These are phyloP conservation scores for Clonostachys byssicola DNA, from an alignment of 2,329 filamentous ascomycete species.

Conservation along the genomic window DNA sequence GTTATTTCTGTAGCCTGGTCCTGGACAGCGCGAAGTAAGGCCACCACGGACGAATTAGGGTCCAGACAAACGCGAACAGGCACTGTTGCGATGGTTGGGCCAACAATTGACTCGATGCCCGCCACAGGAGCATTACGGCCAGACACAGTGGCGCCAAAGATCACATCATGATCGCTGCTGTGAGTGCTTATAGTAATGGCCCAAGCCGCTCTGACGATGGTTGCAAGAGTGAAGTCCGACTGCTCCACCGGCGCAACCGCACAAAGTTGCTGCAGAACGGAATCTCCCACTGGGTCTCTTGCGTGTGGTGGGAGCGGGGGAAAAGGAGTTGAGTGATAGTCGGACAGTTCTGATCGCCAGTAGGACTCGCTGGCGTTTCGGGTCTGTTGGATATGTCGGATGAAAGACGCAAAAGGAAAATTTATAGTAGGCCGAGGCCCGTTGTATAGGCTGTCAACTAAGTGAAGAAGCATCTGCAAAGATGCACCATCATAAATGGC, in stretches of 20 bases:
- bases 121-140: slow-evolving; percentile 14
- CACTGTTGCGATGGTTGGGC: slow-evolving; percentile 18
- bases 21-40: slow-evolving; percentile 32
- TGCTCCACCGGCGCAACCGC: too few species aligned
- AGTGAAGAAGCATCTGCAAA: slow-evolving; percentile 2
- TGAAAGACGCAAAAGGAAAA: too few species aligned
- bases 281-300: too few species aligned
- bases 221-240: slow-evolving; percentile 7
- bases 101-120: slow-evolving; percentile 14
- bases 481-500: slow-evolving; percentile 14
- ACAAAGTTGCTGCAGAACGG: too few species aligned
- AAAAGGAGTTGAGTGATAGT: neutral
- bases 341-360: neutral
- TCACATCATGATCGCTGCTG: slow-evolving; percentile 20
- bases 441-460: too few species aligned
- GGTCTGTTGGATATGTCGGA: too few species aligned
- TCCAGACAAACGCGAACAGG: slow-evolving; percentile 15
- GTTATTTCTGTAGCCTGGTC: slow-evolving; percentile 5
- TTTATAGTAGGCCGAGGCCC: too few species aligned
- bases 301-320: neutral
- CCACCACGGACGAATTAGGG: slow-evolving; percentile 18
- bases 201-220: slow-evolving; percentile 13
- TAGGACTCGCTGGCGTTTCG: too few species aligned
- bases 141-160: slow-evolving; percentile 14
- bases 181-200: slow-evolving; percentile 15